Evolutionary conservation across 2,329 filamentous ascomycete genomes (phyloP).

Genomic region (Pseudonectria buxi): DNA sequence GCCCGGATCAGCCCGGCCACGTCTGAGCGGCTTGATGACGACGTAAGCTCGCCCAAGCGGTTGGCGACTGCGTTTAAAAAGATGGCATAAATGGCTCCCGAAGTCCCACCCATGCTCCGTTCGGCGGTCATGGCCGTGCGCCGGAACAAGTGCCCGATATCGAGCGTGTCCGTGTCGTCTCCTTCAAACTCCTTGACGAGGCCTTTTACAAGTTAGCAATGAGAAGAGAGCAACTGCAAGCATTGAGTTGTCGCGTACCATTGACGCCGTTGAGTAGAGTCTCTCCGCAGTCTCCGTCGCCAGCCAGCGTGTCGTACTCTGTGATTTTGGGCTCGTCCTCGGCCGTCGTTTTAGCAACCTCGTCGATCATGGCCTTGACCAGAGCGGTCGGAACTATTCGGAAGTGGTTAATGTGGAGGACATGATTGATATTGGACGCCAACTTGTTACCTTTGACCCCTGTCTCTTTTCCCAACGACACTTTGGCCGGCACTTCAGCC

Average conservation of each 20-base stretch:
- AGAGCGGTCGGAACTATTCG: conserved; percentile 11
- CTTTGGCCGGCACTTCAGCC: background rate
- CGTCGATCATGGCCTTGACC: conserved; percentile 13
- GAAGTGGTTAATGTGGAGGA: background rate
- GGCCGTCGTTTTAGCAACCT: conserved; percentile 11
- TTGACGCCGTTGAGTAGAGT: conserved; percentile 22
- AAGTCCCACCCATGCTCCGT: conserved; percentile 67
- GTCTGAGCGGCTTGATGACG: background rate
- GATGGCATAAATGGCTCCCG: conserved; percentile 70
- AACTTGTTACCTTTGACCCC: conserved; percentile 12
- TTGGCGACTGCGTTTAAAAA: conserved; percentile 65
- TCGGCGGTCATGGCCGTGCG: conserved; percentile 34
- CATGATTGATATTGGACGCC: too few relatives aligned
- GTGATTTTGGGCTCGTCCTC: conserved; percentile 35
- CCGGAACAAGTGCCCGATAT: conserved; percentile 17
- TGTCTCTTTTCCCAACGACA: conserved; percentile 8
- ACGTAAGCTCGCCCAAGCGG: conserved; percentile 11
- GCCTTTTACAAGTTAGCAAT: conserved; percentile 1
- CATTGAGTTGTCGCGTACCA: conserved; percentile 4
- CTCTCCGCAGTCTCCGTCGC: conserved; percentile 29
- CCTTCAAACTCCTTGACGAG: conserved; percentile 18
- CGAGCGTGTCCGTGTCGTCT: conserved; percentile 8
- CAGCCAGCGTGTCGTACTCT: conserved; percentile 25
- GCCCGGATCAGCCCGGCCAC: conserved; percentile 8
- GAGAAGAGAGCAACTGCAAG: conserved; percentile 1